Evolutionary conservation across 208 protist species (phyloP), one percentile per base, ranked within the genome.

Genomic region (Herpetomonas samuelpessoai): DNA sequence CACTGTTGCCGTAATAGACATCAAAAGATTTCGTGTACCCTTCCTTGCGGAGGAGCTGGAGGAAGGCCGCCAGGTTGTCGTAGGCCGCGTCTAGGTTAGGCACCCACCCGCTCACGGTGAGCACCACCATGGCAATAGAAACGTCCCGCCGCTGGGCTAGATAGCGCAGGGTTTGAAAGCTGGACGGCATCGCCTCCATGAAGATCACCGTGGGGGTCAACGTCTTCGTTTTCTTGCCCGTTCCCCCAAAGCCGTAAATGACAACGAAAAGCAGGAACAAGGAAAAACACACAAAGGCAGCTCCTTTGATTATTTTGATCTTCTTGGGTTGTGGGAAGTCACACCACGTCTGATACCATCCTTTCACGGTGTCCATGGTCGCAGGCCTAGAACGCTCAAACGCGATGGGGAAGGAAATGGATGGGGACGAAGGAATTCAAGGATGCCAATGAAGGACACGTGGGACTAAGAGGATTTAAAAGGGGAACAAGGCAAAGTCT

Each of bases 211-310:
- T 68, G 1, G 70, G 54, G 9, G 46, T 50, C 14, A 78, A 67
- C 1, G 50, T 31, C 3, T n/a, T 50, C 1, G 67, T 69, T 45
- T 60, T 76, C 35, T 67, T 79, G 19, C 65, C 69, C 0, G 75
- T 90, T 3, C 82, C 71, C 7, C 83, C 81, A 76, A 88, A 91
- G 4, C 57, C 76, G 54, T 88, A 91, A 38, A 89, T 84, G 6
- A 94, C 68, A 57, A 94, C 60, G 46, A 88, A 73, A 0, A 94
- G 39, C 18, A 94, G 67, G 28, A 83, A 87, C 31, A 91, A 22
- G 25, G 70, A 53, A 62, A 82, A 93, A 44, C 69, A 86, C 9
- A 60, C 63, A 55, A 84, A 82, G 14, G 75, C 71, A 18, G 84
- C 62, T 12, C 76, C 25, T 19, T 71, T 74, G n/a, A 89, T 39